phyloP scores from a whole-genome alignment of 805 yeast species.

The Yarrowia divulgata region DNA sequence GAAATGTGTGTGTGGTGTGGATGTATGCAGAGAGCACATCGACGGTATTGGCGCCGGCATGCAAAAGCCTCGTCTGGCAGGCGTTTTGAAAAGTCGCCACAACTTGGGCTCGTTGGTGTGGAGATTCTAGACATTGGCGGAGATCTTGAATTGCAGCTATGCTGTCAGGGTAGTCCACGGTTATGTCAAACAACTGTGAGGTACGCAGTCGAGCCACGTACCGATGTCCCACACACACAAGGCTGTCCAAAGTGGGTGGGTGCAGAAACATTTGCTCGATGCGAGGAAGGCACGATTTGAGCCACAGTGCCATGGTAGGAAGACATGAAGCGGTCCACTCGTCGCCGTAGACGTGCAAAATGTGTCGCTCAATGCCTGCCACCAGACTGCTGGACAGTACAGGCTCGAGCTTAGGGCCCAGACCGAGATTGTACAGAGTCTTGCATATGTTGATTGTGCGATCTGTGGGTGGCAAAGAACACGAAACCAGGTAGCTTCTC shows the following conservation, averaged over 20 bases:
- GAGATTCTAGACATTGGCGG: conserved; percentile 57
- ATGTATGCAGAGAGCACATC: conserved; percentile 75
- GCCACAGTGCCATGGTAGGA: not conserved
- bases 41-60: conserved; percentile 81
- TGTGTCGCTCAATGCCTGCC: conserved; percentile 6
- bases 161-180: conserved; percentile 61
- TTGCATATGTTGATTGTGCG: conserved; percentile 32
- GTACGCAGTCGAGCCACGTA: conserved; percentile 53
- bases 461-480: conserved; percentile 22
- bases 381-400: conserved; percentile 14
- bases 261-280: conserved; percentile 33
- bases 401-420: conserved; percentile 15
- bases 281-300: conserved; percentile 4
- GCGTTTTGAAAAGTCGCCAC: conserved; percentile 59
- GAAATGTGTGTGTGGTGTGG: conserved; percentile 72
- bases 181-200: conserved; percentile 65
- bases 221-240: conserved; percentile 8
- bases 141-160: conserved; percentile 64
- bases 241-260: conserved; percentile 22
- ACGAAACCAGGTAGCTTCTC: not conserved
- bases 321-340: conserved; percentile 31
- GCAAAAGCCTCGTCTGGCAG: conserved; percentile 62
- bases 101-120: conserved; percentile 59
- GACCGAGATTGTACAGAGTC: conserved; percentile 20
- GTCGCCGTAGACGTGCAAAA: conserved; percentile 2